Conservation (phyloP, 352 stramenopile species). For the Halophytophthora polymorphica region DNA sequence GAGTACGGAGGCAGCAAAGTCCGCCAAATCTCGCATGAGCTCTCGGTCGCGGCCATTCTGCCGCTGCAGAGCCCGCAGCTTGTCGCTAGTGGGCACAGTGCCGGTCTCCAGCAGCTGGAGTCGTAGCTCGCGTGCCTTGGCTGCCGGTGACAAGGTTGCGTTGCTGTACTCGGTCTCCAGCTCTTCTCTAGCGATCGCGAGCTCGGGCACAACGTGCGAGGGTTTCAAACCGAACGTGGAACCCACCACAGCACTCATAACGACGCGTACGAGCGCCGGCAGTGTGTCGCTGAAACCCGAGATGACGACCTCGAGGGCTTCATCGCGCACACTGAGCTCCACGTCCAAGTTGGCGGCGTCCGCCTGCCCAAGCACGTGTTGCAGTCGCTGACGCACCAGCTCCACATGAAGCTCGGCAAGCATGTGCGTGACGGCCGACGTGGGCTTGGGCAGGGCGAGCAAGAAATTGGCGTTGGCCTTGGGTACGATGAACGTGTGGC, state of each 20-base stretch:
- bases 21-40: slow-evolving; percentile 23
- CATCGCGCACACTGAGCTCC: slow-evolving; percentile 53
- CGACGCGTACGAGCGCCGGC: slow-evolving; percentile 40
- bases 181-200: slow-evolving; percentile 53
- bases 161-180: slow-evolving; percentile 71
- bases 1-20: slow-evolving; percentile 23
- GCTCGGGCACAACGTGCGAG: slow-evolving; percentile 29
- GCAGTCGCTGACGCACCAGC: slow-evolving; percentile 61
- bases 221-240: slow-evolving; percentile 7
- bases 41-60: slow-evolving; percentile 10
- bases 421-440: slow-evolving; percentile 45
- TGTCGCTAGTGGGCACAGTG: slow-evolving; percentile 56
- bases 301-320: slow-evolving; percentile 65
- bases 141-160: slow-evolving; percentile 52
- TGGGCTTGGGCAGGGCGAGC: slow-evolving; percentile 50
- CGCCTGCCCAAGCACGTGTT: slow-evolving; percentile 65
- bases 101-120: slow-evolving; percentile 65
- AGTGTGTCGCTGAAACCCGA: slow-evolving; percentile 74
- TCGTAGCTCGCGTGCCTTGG: slow-evolving; percentile 66
- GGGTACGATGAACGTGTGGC: slow-evolving; percentile 59
- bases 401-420: slow-evolving; percentile 64
- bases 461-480: slow-evolving; percentile 70
- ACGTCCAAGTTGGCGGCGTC: slow-evolving; percentile 53
- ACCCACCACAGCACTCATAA: slow-evolving; percentile 42
- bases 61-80: slow-evolving; percentile 40